Base-by-base conservation (phyloP, 2,329 filamentous ascomycete genomes). In the Trichoderma semiorbis region DNA sequence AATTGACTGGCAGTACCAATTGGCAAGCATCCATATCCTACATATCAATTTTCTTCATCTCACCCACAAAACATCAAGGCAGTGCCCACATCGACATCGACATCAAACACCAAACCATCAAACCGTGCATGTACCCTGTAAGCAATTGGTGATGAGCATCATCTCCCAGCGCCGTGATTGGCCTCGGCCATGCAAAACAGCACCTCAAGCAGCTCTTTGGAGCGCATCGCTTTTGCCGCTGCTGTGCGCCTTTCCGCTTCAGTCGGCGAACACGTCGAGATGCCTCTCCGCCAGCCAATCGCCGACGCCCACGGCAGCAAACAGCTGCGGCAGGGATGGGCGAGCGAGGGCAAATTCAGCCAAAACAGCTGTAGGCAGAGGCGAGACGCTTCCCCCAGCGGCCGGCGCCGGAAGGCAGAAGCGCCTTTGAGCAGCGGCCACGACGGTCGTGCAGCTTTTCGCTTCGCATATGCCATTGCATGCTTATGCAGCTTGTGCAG, bases 351-450 rank as follows among this genome's bases (percentile, higher is more conserved):
- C 30, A 16, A 53, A 32, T n/a, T 7, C n/a, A 34, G 34, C 65
- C 55, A 28, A 55, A 55, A 69, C 14, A 24, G n/a, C 36, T 18
- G 36, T 55, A 18, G 28, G 36, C 66, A 32, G 30, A 30, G 28
- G 63, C 63, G 43, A n/a, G 43, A 65, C 28, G 62, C 62, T 53
- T 34, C 62, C 39, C 36, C 36, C 36, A 65, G 32, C 58, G 30
- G 30, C 58, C 30, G 58, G 30, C 58, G 12, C 58, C 58, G 50
- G 28, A 66, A 66, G 36, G 66, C 66, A 47, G 53, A 47, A 36
- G 79, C 74, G 34, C 83, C 83, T 83, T 82, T 84, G 79, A 83
- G 80, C 77, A 80, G 78, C 78, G 83, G 84, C 84, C 84, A 85
- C 84, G 84, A 85, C 83, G 83, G 73, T 80, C 78, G 70, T 84